Evolutionary conservation across 2,329 filamentous ascomycete genomes (phyloP).

Genomic region (Calonectria pteridis): DNA sequence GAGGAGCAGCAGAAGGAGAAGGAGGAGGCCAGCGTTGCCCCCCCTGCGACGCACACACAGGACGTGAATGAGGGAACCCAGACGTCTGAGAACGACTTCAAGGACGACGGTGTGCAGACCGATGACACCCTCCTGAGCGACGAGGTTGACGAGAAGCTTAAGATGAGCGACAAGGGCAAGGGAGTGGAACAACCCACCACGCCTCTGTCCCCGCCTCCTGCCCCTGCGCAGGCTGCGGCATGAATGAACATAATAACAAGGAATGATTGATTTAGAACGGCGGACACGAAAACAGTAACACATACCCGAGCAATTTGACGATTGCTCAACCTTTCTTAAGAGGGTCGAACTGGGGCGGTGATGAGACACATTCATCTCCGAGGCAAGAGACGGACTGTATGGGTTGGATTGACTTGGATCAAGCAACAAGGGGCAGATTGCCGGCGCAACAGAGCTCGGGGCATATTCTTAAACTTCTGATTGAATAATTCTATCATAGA

Average conservation of each 20-base stretch:
- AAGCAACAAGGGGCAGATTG: neutral
- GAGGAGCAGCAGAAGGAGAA: conserved; percentile 13
- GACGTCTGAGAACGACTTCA: conserved; percentile 35
- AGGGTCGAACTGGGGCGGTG: neutral
- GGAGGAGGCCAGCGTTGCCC: conserved; percentile 20
- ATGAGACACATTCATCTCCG: neutral
- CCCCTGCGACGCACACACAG: conserved; percentile 18
- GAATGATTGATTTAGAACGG: conserved; percentile 26
- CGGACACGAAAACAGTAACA: neutral
- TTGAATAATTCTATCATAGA: conserved; percentile 22
- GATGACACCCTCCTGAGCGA: conserved; percentile 46
- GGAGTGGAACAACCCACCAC: conserved; percentile 6
- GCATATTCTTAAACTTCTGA: conserved; percentile 8
- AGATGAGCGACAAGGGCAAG: conserved; percentile 42
- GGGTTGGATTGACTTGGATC: neutral
- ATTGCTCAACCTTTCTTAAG: conserved; percentile 7
- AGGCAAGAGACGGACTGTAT: neutral
- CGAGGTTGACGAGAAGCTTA: conserved; percentile 49
- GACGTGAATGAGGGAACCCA: conserved; percentile 45
- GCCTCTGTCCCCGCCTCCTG: conserved; percentile 24
- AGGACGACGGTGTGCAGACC: conserved; percentile 45
- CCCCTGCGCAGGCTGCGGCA: conserved; percentile 1
- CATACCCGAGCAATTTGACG: conserved; percentile 5
- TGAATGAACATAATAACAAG: conserved; percentile 16
- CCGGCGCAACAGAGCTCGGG: conserved; percentile 9